These are phyloP conservation scores for Rhododendron mucronatum DNA, from an alignment of 148 eudicot species.

Conservation along the genomic window DNA sequence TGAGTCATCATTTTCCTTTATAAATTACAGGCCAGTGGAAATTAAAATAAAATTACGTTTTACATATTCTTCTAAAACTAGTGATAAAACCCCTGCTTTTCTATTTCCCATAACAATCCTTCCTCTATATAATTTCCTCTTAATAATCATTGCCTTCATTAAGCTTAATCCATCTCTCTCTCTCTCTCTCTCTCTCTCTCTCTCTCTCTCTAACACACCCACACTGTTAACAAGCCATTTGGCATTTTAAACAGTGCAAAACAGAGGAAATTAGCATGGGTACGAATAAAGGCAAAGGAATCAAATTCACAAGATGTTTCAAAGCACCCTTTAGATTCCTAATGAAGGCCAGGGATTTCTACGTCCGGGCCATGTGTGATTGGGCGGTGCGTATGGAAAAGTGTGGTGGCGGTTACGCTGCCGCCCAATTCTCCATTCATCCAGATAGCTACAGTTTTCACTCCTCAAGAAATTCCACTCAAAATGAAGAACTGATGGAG, in stretches of 20 bases:
- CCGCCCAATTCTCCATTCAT: slow-evolving; percentile 5
- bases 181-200: not conserved
- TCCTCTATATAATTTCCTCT: not conserved
- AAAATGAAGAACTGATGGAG: slow-evolving; percentile 3
- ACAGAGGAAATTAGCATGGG: not conserved
- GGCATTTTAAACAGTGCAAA: not conserved
- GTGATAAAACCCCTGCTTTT: not conserved
- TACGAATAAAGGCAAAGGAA: not conserved
- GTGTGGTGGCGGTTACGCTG: slow-evolving; percentile 11
- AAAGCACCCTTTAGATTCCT: slow-evolving; percentile 26
- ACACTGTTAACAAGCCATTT: not conserved
- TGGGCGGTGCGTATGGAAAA: slow-evolving; percentile 22
- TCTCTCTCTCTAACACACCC: too few species aligned
- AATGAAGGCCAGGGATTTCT: slow-evolving; percentile 35
- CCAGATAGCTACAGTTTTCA: slow-evolving; percentile 22
- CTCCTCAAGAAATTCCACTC: slow-evolving; percentile 2
- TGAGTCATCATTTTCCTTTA: not conserved
- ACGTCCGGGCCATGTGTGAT: slow-evolving; percentile 20
- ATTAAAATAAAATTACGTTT: not conserved
- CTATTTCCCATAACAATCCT: not conserved
- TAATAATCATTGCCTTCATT: not conserved
- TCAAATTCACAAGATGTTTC: slow-evolving; percentile 12
- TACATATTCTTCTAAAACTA: not conserved
- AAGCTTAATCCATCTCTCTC: not conserved
- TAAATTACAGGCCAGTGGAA: not conserved